Conservation (phyloP, 257 asterid genomes). For the Petrea volubilis region DNA sequence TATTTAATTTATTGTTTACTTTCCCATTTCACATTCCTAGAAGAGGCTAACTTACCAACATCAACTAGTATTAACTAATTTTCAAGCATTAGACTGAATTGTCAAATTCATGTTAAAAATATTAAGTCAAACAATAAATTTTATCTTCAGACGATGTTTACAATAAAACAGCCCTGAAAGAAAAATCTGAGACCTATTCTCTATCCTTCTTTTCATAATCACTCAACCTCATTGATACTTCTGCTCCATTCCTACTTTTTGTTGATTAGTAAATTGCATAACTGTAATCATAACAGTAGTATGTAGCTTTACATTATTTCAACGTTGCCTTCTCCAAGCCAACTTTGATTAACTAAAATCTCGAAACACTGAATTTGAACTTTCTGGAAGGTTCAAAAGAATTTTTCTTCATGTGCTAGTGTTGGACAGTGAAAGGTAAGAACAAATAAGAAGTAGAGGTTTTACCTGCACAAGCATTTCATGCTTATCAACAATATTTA, state of each 20-base stretch:
- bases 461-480: slow-evolving; percentile 73
- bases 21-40: not conserved
- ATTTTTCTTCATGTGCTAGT: not conserved
- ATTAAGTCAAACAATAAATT: not conserved
- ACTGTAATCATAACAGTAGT: not conserved
- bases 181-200: too few relatives aligned
- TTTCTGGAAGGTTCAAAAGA: not conserved
- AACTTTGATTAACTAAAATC: not conserved
- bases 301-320: not conserved
- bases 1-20: not conserved
- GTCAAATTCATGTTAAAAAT: not conserved
- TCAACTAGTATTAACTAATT: not conserved
- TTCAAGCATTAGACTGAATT: not conserved
- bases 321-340: not conserved
- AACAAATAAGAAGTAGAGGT: not conserved
- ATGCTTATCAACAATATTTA: slow-evolving; percentile 44
- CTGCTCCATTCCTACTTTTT: too few relatives aligned
- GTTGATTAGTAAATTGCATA: too few relatives aligned
- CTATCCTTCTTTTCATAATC: too few relatives aligned
- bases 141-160: not conserved
- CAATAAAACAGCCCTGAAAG: not conserved
- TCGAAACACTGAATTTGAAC: not conserved
- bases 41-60: not conserved
- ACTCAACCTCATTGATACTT: too few relatives aligned
- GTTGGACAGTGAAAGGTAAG: not conserved